Base-by-base conservation (phyloP, 1,284 basidiomycete species). In the Apiotrichum montevideense region DNA sequence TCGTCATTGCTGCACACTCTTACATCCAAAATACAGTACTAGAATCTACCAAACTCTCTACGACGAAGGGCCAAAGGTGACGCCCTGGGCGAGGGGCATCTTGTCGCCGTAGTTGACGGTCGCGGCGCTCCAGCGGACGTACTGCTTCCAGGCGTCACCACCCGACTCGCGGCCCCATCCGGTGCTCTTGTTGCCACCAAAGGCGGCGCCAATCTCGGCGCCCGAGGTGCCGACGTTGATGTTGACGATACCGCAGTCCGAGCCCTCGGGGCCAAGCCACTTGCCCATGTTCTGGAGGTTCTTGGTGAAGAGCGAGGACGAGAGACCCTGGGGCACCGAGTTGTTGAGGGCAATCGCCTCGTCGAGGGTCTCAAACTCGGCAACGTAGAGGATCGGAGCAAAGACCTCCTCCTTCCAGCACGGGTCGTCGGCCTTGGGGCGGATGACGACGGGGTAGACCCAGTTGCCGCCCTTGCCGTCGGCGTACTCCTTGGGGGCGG, bases 151-250 rank as follows among this genome's bases (percentile, higher is more conserved):
- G 32, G 93, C 88, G 75, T 97, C 93, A 47, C 93, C 93, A 39
- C 93, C 93, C 13, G 89, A 92, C 78, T 97, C 93, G 55, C 93
- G 84, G n/a, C 94, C 94, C 91, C 90, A 92, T 58, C 79, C 80
- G 2, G 78, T 79, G 41, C 61, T 86, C 84, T 94, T 93, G 81
- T 95, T 95, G 45, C 94, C 93, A 52, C 92, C 92, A 70, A 96
- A 96, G 0, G 87, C 89, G 7, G 86, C 86, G 51, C 87, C 87
- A 60, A 97, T 96, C 78, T 98, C 93, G 14, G 94, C 93, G 29
- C 94, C 93, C 67, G 87, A 90, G 0, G 92, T 95, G 46, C 90
- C 90, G 52, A 91, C 90, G 71, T 95, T 94, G 61, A 94, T 68
- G 86, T 90, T 78, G 89, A 90, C 63, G 88, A 90, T 92, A 14